Evolutionary conservation across 345 rosid species (phyloP), one percentile per base, ranked within the genome.

Genomic region (Lagerstroemia speciosa): DNA sequence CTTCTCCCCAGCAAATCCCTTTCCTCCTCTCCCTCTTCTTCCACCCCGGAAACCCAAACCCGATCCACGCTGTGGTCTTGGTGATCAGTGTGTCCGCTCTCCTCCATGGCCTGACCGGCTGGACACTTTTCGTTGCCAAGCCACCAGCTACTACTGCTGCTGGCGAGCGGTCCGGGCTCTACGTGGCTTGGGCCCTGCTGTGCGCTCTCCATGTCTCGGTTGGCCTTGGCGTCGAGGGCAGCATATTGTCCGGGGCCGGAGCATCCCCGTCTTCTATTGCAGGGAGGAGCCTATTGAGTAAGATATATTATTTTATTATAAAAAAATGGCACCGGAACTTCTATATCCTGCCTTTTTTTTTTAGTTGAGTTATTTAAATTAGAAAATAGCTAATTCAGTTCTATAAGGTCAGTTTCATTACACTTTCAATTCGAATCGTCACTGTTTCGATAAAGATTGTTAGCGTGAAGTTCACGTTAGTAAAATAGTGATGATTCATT

Each of bases 141-240:
- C 43, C 24, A 16, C 62, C 2, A 6, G 19, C 32, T 16, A n/a
- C 5, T 0, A 9, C 26, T 6, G 33, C 30, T 6, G 10, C 52
- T 0, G 20, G 22, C 16, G 20, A 46, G 57, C 60, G 19, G n/a
- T 68, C 57, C 1, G 0, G 63, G 30, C 50, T 69, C 27, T 48
- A 26, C 76, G 15, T n/a, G 4, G 68, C 76, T 9, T 76, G 79
- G 79, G 45, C 69, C 34, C 19, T 76, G 58, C 30, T 72, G 6
- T 76, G 76, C 45, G 8, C 67, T 0, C 19, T 62, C 15, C 76
- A 76, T 33, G 52, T 71, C 14, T 72, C 55, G 34, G 48, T 72
- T 16, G 36, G 75, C n/a, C 53, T 69, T 0, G 75, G 73, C 19
- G 31, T 76, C 32, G 67, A 60, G 66, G 76, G 73, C 11, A 72